phyloP scores from a whole-genome alignment of 495 filamentous ascomycete genomes.

The Penicillium salamii region DNA sequence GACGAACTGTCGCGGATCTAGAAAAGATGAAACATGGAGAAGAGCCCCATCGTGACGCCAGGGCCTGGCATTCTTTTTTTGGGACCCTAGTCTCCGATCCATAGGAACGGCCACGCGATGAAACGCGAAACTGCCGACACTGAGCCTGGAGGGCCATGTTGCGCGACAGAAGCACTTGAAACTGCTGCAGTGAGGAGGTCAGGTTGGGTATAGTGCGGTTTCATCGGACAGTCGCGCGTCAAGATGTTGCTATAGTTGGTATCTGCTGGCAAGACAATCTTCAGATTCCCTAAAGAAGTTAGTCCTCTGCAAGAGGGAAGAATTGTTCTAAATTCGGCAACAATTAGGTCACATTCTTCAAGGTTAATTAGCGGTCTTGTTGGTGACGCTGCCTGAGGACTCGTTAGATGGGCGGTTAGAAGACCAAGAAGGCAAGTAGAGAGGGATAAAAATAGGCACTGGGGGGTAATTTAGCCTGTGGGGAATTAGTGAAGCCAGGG shows the following conservation, averaged over 20 bases:
- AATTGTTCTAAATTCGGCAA: constrained; percentile 41
- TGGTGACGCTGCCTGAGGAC: constrained; percentile 15
- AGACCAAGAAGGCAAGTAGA: not conserved
- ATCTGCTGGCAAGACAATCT: constrained; percentile 26
- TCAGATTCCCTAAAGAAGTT: constrained; percentile 30
- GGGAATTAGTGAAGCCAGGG: constrained; percentile 13
- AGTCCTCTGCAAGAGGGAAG: constrained; percentile 24
- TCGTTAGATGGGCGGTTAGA: constrained; percentile 24
- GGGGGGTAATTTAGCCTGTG: not conserved
- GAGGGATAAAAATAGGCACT: constrained; percentile 24
- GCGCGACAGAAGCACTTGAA: constrained; percentile 28
- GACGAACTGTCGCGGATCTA: constrained; percentile 26
- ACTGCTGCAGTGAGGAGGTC: constrained; percentile 10
- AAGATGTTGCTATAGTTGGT: constrained; percentile 48
- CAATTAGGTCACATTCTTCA: constrained; percentile 28
- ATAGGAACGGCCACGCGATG: constrained; percentile 21
- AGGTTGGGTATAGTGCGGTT: constrained; percentile 30
- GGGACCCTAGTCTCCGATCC: constrained; percentile 28
- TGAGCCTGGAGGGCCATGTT: constrained; percentile 16
- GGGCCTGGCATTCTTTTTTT: constrained; percentile 30
- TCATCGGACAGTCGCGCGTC: constrained; percentile 44
- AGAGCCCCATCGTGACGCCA: constrained; percentile 36
- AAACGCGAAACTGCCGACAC: constrained; percentile 37
- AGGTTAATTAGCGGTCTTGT: constrained; percentile 25
- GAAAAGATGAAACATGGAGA: constrained; percentile 46